Base-by-base conservation (phyloP, 148 eudicot genomes). In the Talinum fruticosum region DNA sequence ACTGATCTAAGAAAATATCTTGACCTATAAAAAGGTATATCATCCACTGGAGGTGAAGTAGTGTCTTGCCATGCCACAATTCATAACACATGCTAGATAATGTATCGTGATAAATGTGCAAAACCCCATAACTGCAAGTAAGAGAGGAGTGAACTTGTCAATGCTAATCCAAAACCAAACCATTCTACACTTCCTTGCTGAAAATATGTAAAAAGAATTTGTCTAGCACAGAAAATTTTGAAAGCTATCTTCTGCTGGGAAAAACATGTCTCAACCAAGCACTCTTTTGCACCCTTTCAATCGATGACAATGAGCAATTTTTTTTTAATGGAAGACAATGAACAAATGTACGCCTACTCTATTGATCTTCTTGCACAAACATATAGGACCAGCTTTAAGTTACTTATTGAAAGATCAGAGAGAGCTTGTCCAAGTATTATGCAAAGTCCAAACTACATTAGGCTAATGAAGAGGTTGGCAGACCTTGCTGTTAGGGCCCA, bases 51-150 rank as follows among this genome's bases (percentile, higher is more conserved):
- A 26, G 34, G 67, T 6, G 24, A 15, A 28, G 66, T 7, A 26
- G 14, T 34, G 14, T 34, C 23, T 62, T 37, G 75, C 35, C 0
- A 32, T 14, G 49, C 75, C 72, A 61, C 59, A 29, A 10, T 19
- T 32, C 49, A 30, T 28, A 13, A 24, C 10, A 62, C 30, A 45
- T 26, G 67, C 86, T 83, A 92, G 72, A 45, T 69, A 33, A 83
- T 76, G 83, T 89, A 90, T 23, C 83, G 89, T 8, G 98, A 94
- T 37, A 87, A 84, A 85, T 94, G 97, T 47, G 87, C 72, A 80
- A 92, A 94, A 53, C 98, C 97, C 98, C 98, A 94, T 38, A 94
- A 87, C 98, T 94, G 94, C 92, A 53, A 62, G 0, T 8, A 28
- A 62, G 10, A 59, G 64, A 59, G 64, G 64, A 62, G 32, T 24